Evolutionary conservation across 495 filamentous ascomycete species (phyloP).

Genomic region (Tetracladium marchalianum): DNA sequence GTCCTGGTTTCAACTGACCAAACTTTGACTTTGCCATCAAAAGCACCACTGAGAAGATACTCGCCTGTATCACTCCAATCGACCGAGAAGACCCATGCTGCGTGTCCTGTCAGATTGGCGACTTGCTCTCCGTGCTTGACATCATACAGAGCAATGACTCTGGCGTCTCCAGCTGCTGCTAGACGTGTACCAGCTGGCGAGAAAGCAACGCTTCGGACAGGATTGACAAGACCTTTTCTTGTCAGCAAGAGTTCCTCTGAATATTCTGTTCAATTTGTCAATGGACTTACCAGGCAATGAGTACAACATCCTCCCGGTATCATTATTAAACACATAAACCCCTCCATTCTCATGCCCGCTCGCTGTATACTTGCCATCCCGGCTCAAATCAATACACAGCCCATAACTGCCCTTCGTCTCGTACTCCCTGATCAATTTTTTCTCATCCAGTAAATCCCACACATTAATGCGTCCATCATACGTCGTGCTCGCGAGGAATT

Average conservation of each 20-base stretch:
- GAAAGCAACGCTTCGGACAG: conserved; percentile 75
- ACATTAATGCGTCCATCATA: conserved; percentile 80
- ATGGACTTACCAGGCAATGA: conserved; percentile 64
- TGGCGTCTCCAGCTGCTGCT: conserved; percentile 86
- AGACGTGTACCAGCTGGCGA: conserved; percentile 75
- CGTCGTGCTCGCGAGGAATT: conserved; percentile 70
- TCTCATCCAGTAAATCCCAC: conserved; percentile 58
- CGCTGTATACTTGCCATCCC: conserved; percentile 76
- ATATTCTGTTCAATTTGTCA: background rate
- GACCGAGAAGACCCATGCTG: conserved; percentile 78
- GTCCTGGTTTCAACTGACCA: conserved; percentile 75
- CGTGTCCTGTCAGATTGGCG: conserved; percentile 67
- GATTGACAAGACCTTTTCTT: conserved; percentile 64
- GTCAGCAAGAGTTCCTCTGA: conserved; percentile 2
- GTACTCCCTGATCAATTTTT: conserved; percentile 59
- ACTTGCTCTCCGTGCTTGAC: conserved; percentile 87
- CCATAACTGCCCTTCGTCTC: conserved; percentile 90
- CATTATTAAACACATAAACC: conserved; percentile 92
- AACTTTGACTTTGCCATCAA: conserved; percentile 89
- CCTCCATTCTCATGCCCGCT: conserved; percentile 88
- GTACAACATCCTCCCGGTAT: conserved; percentile 74
- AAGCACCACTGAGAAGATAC: conserved; percentile 76
- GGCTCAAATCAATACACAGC: conserved; percentile 67
- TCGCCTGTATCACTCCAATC: conserved; percentile 94
- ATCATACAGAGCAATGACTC: conserved; percentile 84